These are phyloP conservation scores for Cercophora samala DNA, from an alignment of 495 filamentous ascomycete genomes.

Conservation along the genomic window DNA sequence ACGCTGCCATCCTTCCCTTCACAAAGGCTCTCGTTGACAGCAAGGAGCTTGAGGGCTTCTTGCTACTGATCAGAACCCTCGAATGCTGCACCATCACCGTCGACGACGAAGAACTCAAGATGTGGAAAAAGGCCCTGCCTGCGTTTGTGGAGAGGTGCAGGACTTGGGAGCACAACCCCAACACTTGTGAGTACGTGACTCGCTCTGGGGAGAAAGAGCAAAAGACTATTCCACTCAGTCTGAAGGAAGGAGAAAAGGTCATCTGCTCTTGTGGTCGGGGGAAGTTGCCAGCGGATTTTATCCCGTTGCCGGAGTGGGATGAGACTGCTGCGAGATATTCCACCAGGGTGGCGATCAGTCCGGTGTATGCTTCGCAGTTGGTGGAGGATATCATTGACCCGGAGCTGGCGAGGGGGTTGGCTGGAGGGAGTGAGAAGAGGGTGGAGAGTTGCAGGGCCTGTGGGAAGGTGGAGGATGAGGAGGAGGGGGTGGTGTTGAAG, in stretches of 20 bases:
- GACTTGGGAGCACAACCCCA: conserved; percentile 45
- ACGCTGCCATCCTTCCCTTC: conserved; percentile 48
- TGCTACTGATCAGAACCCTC: conserved; percentile 27
- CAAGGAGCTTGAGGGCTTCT: conserved; percentile 30
- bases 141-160: conserved; percentile 54
- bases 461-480: conserved; percentile 23
- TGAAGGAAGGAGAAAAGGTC: conserved; percentile 26
- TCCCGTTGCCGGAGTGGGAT: conserved; percentile 34
- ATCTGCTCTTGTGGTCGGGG: conserved; percentile 40
- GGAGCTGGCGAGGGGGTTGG: conserved; percentile 5
- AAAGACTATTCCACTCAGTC: conserved; percentile 29
- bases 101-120: conserved; percentile 41
- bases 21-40: conserved; percentile 26
- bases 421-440: neutral
- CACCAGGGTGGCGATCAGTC: conserved; percentile 39
- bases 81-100: conserved; percentile 34
- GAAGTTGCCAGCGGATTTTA: conserved; percentile 29
- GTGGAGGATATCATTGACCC: conserved; percentile 33
- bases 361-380: conserved; percentile 29
- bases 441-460: conserved; percentile 29
- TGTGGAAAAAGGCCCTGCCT: conserved; percentile 51
- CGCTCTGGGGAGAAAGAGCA: neutral
- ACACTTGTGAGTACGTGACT: conserved; percentile 48
- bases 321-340: conserved; percentile 22
- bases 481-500: conserved; percentile 23